Percentiles rank a stretch among this genome's conserved stretches.
phyloP scores from a whole-genome alignment of 225 moss, liverwort and hornwort species.

The Anthoceros angustus region DNA sequence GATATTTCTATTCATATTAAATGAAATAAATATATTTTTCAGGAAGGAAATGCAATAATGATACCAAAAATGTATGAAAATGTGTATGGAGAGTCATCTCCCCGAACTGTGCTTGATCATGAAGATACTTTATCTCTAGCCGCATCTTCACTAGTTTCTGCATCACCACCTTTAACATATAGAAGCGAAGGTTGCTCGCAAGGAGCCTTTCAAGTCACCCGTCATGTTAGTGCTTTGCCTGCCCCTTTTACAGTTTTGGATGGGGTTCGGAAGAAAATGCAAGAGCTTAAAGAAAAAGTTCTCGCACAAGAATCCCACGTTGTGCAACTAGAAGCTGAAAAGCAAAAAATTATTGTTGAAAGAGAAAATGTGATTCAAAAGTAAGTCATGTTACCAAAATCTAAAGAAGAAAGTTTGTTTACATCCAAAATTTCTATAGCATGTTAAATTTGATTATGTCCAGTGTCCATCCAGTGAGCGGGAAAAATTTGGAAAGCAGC shows the following conservation, averaged over 20 bases:
- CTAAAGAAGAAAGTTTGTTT: background rate
- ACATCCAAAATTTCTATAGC: no score
- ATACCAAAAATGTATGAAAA: constrained; percentile 23
- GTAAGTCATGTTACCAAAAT: constrained; percentile 23
- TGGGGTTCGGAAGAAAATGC: constrained; percentile 74
- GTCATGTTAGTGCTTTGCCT: constrained; percentile 6
- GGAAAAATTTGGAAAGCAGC: constrained; percentile 57
- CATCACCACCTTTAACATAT: constrained; percentile 15
- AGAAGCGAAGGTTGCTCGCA: constrained; percentile 28
- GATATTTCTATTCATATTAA: background rate
- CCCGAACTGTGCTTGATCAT: constrained; percentile 59
- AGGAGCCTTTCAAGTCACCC: constrained; percentile 23
- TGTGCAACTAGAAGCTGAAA: constrained; percentile 25
- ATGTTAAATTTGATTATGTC: constrained; percentile 6
- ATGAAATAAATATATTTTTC: background rate
- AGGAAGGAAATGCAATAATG: constrained; percentile 16
- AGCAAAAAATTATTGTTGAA: constrained; percentile 33
- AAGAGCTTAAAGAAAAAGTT: constrained; percentile 51
- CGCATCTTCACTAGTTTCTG: constrained; percentile 40
- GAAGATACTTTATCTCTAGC: constrained; percentile 66
- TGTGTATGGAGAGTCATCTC: constrained; percentile 36
- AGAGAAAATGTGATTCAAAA: constrained; percentile 31
- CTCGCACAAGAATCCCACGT: constrained; percentile 35
- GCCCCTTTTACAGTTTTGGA: constrained; percentile 55
- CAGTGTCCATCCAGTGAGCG: constrained; percentile 36